Base-by-base conservation (phyloP, 2,329 filamentous ascomycete genomes). In the Simplicillium sp. region DNA sequence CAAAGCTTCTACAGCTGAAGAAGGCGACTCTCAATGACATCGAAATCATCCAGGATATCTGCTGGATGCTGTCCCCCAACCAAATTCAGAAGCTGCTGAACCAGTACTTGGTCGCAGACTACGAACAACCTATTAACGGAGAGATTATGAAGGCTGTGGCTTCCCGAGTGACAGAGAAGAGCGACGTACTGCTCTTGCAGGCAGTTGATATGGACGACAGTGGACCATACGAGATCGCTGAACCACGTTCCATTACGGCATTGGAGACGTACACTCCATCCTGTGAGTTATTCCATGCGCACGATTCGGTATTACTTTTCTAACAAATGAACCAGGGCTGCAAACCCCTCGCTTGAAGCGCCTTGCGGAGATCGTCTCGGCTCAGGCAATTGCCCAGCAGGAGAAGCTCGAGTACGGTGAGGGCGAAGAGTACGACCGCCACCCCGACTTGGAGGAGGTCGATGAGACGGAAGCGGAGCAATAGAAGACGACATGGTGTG, bases 81-180 rank as follows among this genome's bases (percentile, higher is more conserved):
- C 92, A 98, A 64, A 98, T 98, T 48, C 92, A 98, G 65, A 98
- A 98, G 70, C 77, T 98, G 29, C 74, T 98, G 50, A 98, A 98
- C 66, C 92, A 98, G 64, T 98, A 98, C 60, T 77, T 98, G 37
- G 90, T 98, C 43, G 92, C 92, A 45, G 92, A 98, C 65, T 98
- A 98, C 62, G 92, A 98, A 66, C 92, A 97, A 66, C 92, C 92
- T 31, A 98, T 98, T 65, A 97, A 98, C 56, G 92, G 90, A 58
- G 92, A 98, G 62, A 98, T 98, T 59, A 98, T 98, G 92, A 98
- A 98, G 70, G 92, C 92, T 7, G 94, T 98, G 40, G 92, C 94
- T 7, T 95, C 88, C 32, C 78, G 89, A 40, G 92, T 98, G 36
- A 97, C 90, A 2, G 92, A 98, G 68, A 98, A 98, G 80, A 94